Evolutionary conservation across 2,329 filamentous ascomycete species (phyloP).

Genomic region (Aspergillus vadensis): DNA sequence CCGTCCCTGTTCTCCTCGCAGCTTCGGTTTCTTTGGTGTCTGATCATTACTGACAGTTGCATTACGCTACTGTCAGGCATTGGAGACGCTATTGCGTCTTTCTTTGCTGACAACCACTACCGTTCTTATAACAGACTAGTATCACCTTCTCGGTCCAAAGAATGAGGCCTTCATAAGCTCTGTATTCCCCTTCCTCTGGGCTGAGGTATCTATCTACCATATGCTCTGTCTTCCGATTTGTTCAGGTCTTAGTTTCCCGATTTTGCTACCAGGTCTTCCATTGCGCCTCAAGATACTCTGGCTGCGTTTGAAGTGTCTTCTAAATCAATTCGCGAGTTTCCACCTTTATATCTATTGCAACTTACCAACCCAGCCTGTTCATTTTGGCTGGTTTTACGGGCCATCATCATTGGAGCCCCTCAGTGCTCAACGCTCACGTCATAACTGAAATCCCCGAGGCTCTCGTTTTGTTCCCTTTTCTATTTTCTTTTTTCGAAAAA

Average conservation of each 20-base stretch:
- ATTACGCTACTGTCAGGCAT: constrained; percentile 25
- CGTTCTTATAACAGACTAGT: constrained; percentile 8
- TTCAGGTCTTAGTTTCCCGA: neutral
- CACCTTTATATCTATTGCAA: too few species aligned
- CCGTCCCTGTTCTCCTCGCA: constrained; percentile 15
- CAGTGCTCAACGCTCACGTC: constrained; percentile 28
- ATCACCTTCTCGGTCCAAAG: neutral
- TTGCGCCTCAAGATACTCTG: neutral
- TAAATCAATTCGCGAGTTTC: neutral
- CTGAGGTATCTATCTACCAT: neutral
- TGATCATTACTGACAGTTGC: constrained; percentile 25
- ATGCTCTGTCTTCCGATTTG: neutral
- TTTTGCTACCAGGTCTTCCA: neutral
- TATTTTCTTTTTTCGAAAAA: neutral
- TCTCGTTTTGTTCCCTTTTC: constrained; percentile 24
- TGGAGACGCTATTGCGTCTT: constrained; percentile 18
- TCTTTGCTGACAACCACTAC: constrained; percentile 17
- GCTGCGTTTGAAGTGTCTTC: neutral
- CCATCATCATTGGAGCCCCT: constrained; percentile 5
- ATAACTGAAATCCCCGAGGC: constrained; percentile 30
- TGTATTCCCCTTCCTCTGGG: neutral
- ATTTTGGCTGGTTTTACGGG: constrained; percentile 4
- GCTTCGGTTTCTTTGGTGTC: constrained; percentile 14
- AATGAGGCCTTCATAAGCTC: neutral
- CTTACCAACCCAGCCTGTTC: neutral